Evolutionary conservation across 2,329 filamentous ascomycete species (phyloP), one percentile per base, ranked within the genome.

Genomic region (Penicillium freii): DNA sequence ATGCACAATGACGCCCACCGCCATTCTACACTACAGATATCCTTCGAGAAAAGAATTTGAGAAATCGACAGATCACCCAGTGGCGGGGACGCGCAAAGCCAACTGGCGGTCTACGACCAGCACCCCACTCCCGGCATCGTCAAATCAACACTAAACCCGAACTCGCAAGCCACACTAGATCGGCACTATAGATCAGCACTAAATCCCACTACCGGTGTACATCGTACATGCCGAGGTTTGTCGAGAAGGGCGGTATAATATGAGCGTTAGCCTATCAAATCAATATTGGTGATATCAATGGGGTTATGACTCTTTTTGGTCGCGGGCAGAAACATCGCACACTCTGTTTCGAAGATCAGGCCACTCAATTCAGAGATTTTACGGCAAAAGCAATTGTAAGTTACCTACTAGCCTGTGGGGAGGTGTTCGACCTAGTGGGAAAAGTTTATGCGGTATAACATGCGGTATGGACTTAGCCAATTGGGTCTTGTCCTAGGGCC

Each of bases 381-480:
- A 13, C 13, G 19, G 19, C 13, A 11, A 27, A 42, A 42, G 9
- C 8, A n/a, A 38, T n/a, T 5, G 17, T 19, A 10, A 39, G 23
- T 21, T 5, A 23, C 19, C 19, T 23, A 6, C 10, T 40, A 31
- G 19, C 10, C 11, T 5, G 27, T n/a, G 43, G 13, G 34, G n/a
- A 21, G 5, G 23, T 21, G 46, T 40, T 46, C 4, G 54, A 46
- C 33, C 54, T 31, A 31, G 25, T 8, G 8, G 11, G 29, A 21
- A 52, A 39, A 27, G 34, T 33, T 27, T 53, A 34, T 53, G 49
- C 49, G 36, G 17, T 17, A 31, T 29, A 53, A 42, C 21, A 52
- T 56, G 54, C 54, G 46, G 53, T 51, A 53, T 53, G 34, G 33
- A 44, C 8, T 40, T 36, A 15, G 27, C 54, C 54, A 56, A 53